Percentiles rank a stretch among this genome's conserved stretches.
Evolutionary conservation across 2,329 filamentous ascomycete species (phyloP).

Genomic region (Pseudocercospora eumusae): DNA sequence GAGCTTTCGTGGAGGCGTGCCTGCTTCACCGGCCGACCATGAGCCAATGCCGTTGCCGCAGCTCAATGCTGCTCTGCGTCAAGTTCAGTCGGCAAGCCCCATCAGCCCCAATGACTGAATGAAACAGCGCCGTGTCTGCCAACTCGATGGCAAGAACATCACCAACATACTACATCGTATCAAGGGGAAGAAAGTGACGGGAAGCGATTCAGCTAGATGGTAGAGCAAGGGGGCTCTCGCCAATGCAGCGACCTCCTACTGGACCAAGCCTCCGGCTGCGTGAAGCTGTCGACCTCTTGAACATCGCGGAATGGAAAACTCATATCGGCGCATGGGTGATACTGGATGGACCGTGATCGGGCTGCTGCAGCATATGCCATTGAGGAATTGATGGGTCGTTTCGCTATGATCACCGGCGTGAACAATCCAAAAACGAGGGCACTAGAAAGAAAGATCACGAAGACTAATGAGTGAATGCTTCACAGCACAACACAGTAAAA

Average conservation of each 20-base stretch:
- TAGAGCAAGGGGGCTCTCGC: no score
- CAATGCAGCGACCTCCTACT: no score
- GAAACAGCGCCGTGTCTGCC: neutral
- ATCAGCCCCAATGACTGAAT: slow-evolving; percentile 4
- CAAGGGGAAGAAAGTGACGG: neutral
- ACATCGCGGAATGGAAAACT: no score
- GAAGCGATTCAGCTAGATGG: neutral
- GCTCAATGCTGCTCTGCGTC: neutral
- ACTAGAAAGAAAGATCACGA: neutral
- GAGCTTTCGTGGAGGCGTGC: slow-evolving; percentile 24
- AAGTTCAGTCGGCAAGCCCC: neutral
- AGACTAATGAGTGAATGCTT: slow-evolving; percentile 8
- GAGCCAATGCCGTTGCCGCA: slow-evolving; percentile 16
- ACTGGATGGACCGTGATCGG: no score
- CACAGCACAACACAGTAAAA: slow-evolving; percentile 7
- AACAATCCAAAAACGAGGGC: neutral
- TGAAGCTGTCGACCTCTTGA: no score
- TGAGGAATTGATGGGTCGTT: neutral
- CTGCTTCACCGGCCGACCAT: slow-evolving; percentile 19
- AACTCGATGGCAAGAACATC: neutral
- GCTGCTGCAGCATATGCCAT: neutral
- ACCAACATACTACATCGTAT: neutral
- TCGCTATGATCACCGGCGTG: neutral
- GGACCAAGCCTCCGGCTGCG: no score
- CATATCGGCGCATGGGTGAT: no score